Evolutionary conservation across 1,139 yeast genomes (phyloP), one percentile per base, ranked within the genome.

Genomic region (Candida mesenterica): DNA sequence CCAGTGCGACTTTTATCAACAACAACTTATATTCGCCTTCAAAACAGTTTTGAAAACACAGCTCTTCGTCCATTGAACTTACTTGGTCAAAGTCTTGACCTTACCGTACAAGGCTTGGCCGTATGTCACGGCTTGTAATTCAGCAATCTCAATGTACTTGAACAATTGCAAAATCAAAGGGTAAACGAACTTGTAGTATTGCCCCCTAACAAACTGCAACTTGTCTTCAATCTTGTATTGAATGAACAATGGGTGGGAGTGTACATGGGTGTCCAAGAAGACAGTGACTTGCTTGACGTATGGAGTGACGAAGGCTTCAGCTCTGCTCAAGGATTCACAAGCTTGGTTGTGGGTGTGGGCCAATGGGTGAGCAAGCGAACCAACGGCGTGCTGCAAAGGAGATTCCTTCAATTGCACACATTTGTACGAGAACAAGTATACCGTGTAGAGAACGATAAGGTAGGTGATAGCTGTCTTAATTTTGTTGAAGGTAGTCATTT

Each of bases 391-490:
- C 38, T 61, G 58, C 39, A 64, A 50, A 18, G 62, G 53, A 13
- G 62, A 46, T 45, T 62, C 62, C 37, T 59, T 49, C 44, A 66
- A 60, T 28, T 57, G 48, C 33, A 57, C 62, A 53, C 76, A 70
- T 50, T 69, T 69, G 57, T 65, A 69, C 30, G 59, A 51, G 47
- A 56, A 56, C 48, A 70, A 65, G 53, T 70, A 70, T 22, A 61
- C 42, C 28, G 62, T 47, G 52, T 70, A 70, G 33, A 65, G 44
- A 27, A 61, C 52, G 34, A 66, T 42, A 37, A 64, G 48, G 33
- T 61, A 49, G 34, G 62, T 42, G 34, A 65, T 33, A 34, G 56
- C 50, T 39, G 52, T 51, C 51, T 59, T 68, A 38, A 63, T 35
- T 31, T 52, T 49, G 33, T 49, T 46, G 30, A 49, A 43, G 28